Evolutionary conservation across 176 grass and related monocot species (phyloP).

Genomic region (Eremochloa ophiuroides): DNA sequence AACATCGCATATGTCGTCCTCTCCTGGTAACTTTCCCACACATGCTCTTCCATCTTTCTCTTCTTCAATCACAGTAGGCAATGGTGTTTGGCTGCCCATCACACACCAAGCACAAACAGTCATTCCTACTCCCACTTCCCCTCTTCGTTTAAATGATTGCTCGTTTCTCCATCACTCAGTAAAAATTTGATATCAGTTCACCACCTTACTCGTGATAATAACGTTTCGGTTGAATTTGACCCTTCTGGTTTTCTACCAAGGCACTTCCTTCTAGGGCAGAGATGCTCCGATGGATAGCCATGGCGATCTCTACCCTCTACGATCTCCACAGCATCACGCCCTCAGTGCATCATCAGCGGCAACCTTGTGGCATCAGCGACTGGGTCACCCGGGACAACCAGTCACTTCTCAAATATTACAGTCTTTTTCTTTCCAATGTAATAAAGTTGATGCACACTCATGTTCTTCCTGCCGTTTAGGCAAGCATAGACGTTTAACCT

Average conservation of each 20-base stretch:
- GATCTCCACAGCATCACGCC: neutral
- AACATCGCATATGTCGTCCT: too few relatives aligned
- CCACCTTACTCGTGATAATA: neutral
- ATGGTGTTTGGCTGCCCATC: neutral
- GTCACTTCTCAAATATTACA: too few relatives aligned
- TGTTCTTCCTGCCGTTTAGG: too few relatives aligned
- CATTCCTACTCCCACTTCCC: too few relatives aligned
- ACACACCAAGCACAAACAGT: neutral
- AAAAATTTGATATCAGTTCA: neutral
- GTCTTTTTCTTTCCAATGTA: too few relatives aligned
- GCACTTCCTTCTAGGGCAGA: neutral
- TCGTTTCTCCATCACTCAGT: neutral
- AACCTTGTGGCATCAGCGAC: too few relatives aligned
- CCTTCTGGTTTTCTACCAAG: neutral
- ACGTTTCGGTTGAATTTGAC: neutral
- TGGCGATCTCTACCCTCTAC: neutral
- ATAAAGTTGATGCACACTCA: too few relatives aligned
- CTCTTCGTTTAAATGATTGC: neutral
- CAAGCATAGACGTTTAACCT: too few relatives aligned
- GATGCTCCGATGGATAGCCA: neutral
- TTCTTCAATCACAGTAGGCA: neutral
- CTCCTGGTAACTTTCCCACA: too few relatives aligned
- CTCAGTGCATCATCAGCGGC: too few relatives aligned
- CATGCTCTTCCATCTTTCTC: too few relatives aligned
- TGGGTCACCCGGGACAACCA: too few relatives aligned